These are phyloP conservation scores for Lotmaria passim DNA, from an alignment of 208 protist species.

Conservation along the genomic window DNA sequence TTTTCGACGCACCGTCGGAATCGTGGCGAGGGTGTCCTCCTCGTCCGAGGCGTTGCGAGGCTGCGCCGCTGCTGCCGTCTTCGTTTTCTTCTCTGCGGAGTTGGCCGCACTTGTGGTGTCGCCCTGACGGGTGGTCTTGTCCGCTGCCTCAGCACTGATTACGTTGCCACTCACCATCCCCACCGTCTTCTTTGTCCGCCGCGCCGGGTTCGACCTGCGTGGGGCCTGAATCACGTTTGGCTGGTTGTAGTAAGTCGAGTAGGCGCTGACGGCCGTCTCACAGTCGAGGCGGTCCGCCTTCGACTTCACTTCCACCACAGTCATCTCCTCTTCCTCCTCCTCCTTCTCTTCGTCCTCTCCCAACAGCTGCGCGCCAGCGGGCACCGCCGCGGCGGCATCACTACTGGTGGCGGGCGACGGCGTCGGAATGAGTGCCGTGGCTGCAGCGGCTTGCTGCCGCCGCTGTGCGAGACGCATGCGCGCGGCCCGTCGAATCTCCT, in stretches of 20 bases:
- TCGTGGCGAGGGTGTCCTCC: not conserved
- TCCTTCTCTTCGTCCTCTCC: constrained; percentile 8
- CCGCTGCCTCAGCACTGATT: constrained; percentile 12
- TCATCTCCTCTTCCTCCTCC: constrained; percentile 54
- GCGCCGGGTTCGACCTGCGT: constrained; percentile 18
- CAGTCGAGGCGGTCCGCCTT: constrained; percentile 71
- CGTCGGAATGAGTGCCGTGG: not conserved
- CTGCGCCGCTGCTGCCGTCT: not conserved
- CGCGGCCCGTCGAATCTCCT: constrained; percentile 72
- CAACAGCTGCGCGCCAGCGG: not conserved
- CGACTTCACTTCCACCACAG: constrained; percentile 46
- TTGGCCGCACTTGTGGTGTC: not conserved
- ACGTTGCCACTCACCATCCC: constrained; percentile 19
- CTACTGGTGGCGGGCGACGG: not conserved
- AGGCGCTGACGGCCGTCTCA: constrained; percentile 80
- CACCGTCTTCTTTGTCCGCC: constrained; percentile 28
- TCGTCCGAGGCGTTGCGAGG: constrained; percentile 1
- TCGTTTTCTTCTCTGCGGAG: not conserved
- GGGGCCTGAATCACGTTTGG: constrained; percentile 84
- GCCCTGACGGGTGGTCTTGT: not conserved
- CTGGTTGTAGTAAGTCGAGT: constrained; percentile 90
- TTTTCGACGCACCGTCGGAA: constrained; percentile 47
- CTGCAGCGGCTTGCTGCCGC: constrained; percentile 11
- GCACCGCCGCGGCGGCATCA: not conserved
- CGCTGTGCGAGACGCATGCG: constrained; percentile 38